Evolutionary conservation across 768 basidiomycete species (phyloP), one percentile per base, ranked within the genome.

Genomic region (Pulveroboletus frians): DNA sequence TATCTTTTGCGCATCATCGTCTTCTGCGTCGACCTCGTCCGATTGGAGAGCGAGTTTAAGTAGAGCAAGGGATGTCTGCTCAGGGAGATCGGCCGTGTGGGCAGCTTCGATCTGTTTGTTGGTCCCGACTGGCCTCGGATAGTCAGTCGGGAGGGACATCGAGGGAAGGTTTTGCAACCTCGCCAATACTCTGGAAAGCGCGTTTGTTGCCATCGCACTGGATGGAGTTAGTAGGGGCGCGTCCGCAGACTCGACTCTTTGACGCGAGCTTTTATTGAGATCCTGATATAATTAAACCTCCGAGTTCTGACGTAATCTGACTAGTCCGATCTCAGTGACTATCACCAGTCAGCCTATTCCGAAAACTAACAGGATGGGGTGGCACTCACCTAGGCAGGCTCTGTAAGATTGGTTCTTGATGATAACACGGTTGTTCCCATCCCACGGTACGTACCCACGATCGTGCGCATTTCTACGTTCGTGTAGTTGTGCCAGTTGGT

Each of bases 61-160:
- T 39, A 95, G 75, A 59, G 85, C 78, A n/a, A 83, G 73, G 1
- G 85, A 85, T 9, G 89, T 81, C 56, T 84, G 80, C 50, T 83
- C 77, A 34, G 89, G 79, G 42, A 97, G 79, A 51, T 85, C 74
- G 37, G 84, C 75, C 10, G 77, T 59, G 63, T 93, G 82, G 6
- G 80, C 84, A 10, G 93, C 86, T 61, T 97, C 95, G 62, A 99
- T 84, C 17, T 92, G 73, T 59, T 81, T 87, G 67, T 82, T 78
- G 15, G 80, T 70, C 15, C 79, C 83, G 6, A 83, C 74, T 26
- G 89, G 85, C 47, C 94, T 75, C 3, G 95, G 94, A 66, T 96
- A 99, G 69, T 98, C 96, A 0, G 95, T 95, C 0, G 96, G 95
- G 29, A 99, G 73, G 7, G 91, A 90, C 56, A 98, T 85, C 4